phyloP scores from a whole-genome alignment of 2,329 filamentous ascomycete genomes.

The Fusarium sp. region DNA sequence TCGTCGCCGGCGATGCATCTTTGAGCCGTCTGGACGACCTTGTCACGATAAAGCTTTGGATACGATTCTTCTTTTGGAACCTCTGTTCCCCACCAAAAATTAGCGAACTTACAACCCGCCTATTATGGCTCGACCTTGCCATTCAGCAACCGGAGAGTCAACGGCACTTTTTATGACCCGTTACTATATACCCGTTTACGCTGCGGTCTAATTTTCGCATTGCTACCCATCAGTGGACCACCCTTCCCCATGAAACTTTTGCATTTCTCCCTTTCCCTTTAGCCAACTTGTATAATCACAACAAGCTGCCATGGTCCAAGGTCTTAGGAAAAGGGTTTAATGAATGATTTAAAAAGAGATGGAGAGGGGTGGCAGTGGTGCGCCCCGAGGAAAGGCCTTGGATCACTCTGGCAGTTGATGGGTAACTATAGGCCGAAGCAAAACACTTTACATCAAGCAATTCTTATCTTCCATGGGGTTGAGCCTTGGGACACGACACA shows the following conservation, averaged over 20 bases:
- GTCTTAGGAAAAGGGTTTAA: conserved; percentile 31
- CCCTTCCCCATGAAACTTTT: conserved; percentile 35
- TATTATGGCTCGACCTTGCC: conserved; percentile 36
- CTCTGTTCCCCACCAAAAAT: conserved; percentile 29
- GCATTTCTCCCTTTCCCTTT: conserved; percentile 15
- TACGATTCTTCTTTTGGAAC: conserved; percentile 32
- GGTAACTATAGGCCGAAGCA: conserved; percentile 35
- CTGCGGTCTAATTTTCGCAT: conserved; percentile 49
- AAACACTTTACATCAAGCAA: conserved; percentile 44
- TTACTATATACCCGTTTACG: conserved; percentile 51
- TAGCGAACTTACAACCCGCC: conserved; percentile 41
- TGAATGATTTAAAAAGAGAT: conserved; percentile 19
- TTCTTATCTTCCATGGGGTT: conserved; percentile 42
- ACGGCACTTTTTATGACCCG: conserved; percentile 45
- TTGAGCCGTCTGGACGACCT: conserved; percentile 46
- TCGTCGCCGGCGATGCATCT: conserved; percentile 46
- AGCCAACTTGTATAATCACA: conserved; percentile 26
- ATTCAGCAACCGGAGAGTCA: conserved; percentile 38
- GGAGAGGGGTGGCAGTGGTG: conserved; percentile 32
- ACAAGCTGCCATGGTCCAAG: conserved; percentile 42
- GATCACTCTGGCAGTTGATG: conserved; percentile 45
- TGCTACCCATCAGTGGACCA: conserved; percentile 45
- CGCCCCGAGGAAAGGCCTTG: conserved; percentile 43
- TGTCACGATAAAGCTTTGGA: conserved; percentile 44
- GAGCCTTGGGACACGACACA: conserved; percentile 42